Base-by-base conservation (phyloP, 441 rosid genomes). In the Heliophila coronopifolia region DNA sequence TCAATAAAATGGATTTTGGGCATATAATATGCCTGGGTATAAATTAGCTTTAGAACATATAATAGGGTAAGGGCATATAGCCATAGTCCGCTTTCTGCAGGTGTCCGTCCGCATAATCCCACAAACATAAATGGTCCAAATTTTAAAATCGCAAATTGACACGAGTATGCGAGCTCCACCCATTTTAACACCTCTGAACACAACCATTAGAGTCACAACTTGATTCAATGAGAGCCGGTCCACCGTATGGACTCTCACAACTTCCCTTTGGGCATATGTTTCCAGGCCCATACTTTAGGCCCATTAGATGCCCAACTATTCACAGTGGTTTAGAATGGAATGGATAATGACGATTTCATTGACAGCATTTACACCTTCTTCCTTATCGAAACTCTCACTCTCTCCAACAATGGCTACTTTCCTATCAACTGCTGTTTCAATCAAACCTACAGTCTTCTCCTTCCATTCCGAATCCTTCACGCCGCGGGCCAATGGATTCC, bases 271-370 rank as follows among this genome's bases (percentile, higher is more conserved):
- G 4, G 9, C 5, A 3, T 25, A 26, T 7, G 15, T n/a, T 17
- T 4, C 10, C 5, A 16, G 36, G 51, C 47, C 39, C 17, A 58
- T 3, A 4, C 0, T 5, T 8, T 5, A 41, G 31, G 47, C 47
- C 39, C 23, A 1, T 0, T 0, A 6, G 11, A 23, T 54, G 67
- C 67, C 56, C 61, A 54, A 38, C 14, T 6, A 0, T 11, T 7
- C 6, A 47, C 3, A 3, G 25, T 23, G 37, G 1, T 9, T 17
- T 11, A 37, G 19, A 46, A 50, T 17, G 43, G 37, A 39, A 47
- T 32, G 61, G 61, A 61, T 61, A 61, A 61, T 61, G 66, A 43
- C 1, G 56, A 24, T n/a, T n/a, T n/a, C n/a, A n/a, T n/a, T n/a
- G n/a, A 36, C 18, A 28, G 6, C 50, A 27, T 39, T 38, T 26